Base-by-base conservation (phyloP, 23 red algal genomes). In the Gracilariopsis chorda region DNA sequence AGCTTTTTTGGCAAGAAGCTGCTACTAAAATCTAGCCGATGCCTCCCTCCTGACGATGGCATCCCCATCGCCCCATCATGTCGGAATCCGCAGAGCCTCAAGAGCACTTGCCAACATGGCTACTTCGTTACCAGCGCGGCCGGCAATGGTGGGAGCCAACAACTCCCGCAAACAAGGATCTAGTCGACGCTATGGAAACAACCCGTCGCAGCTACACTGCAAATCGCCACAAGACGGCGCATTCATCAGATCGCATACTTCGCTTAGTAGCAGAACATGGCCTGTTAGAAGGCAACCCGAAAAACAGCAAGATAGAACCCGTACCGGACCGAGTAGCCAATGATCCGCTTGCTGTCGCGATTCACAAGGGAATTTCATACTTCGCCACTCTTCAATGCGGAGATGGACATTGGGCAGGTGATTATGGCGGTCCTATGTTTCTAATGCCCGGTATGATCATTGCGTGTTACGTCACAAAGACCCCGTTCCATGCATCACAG, bases 391-490 rank as follows among this genome's bases (percentile, higher is more conserved):
- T 99, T 55, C 97, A 99, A 43, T 90, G 87, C 42, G 68, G 41
- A 43, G 97, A 99, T 80, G 97, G 97, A 19, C 97, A 99, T 80
- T 96, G 93, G 93, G 89, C 97, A 6, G 97, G 97, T 30, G 97
- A 99, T 69, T 99, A 99, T 86, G 97, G 83, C 19, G 97, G 97
- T 21, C 97, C 97, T 2, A 83, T 99, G 77, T 99, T 99, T 61
- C 69, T 99, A n/a, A 47, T 99, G n/a, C 97, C 97, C 7, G 93
- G 93, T 5, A 72, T 99, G 65, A 51, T 99, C 20, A 96, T 99
- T 32, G 97, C 88, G 11, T 90, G 82, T 24, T 94, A 96, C 74
- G 77, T 96, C 0, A 71, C 85, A 1, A 55, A 87, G 28, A 99
- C 93, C 72, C 47, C 74, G n/a, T 63, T 99, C n/a, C 51, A 65